Conservation (phyloP, 1,139 yeast species). For the Wickerhamomyces sp. region DNA sequence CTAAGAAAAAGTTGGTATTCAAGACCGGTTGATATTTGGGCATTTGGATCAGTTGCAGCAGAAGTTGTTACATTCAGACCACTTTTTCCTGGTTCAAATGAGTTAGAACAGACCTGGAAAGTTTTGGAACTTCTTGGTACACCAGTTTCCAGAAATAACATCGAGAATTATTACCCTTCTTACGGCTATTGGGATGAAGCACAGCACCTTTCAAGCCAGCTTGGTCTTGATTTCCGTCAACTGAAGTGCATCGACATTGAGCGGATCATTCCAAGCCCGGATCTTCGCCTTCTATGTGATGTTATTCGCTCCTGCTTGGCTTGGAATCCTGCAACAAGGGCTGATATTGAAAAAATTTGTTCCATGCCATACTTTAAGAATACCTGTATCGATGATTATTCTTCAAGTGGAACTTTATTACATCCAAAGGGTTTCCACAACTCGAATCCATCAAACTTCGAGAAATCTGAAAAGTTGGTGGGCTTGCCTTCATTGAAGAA, state of each 20-base stretch:
- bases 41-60: constrained; percentile 81
- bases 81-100: constrained; percentile 77
- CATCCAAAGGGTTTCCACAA: neutral
- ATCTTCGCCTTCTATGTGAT: constrained; percentile 37
- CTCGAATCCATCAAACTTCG: constrained; percentile 1
- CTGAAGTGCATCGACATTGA: constrained; percentile 35
- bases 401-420: neutral
- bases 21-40: constrained; percentile 87
- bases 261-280: constrained; percentile 33
- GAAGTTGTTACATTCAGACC: constrained; percentile 77
- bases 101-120: constrained; percentile 69
- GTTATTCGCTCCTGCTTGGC: constrained; percentile 52
- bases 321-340: constrained; percentile 62
- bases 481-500: constrained; percentile 6
- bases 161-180: constrained; percentile 34
- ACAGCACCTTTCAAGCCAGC: constrained; percentile 37
- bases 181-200: constrained; percentile 74
- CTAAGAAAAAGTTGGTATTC: constrained; percentile 64
- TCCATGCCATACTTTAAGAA: constrained; percentile 48
- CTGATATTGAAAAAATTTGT: constrained; percentile 41
- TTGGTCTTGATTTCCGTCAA: constrained; percentile 52
- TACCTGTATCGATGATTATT: constrained; percentile 29
- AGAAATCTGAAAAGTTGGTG: constrained; percentile 9
- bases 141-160: constrained; percentile 37
- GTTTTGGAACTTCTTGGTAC: constrained; percentile 67